Evolutionary conservation across 345 rosid genomes (phyloP).

Genomic region (Boechera stricta): DNA sequence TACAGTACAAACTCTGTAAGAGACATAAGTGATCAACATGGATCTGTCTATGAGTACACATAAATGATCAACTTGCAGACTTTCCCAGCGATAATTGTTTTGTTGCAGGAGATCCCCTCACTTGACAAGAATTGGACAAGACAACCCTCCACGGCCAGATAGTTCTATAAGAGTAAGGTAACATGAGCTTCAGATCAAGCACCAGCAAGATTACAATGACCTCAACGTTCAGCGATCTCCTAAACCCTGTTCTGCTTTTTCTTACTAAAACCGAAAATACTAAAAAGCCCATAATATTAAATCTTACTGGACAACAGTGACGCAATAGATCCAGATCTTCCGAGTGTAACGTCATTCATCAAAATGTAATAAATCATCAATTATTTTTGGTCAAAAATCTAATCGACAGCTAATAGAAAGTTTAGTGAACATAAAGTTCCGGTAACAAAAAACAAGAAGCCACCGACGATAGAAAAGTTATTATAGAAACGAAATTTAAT

Average conservation of each 20-base stretch:
- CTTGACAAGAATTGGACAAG: too few species aligned
- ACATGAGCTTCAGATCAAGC: background rate
- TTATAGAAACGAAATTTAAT: conserved; percentile 43
- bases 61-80: too few species aligned
- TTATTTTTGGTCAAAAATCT: background rate
- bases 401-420: conserved; percentile 13
- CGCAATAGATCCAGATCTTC: conserved; percentile 2
- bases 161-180: background rate
- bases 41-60: too few species aligned
- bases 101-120: too few species aligned
- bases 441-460: conserved; percentile 11
- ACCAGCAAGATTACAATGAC: background rate
- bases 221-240: background rate
- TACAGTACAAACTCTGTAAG: too few species aligned
- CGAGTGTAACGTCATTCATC: conserved; percentile 10
- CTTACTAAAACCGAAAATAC: background rate
- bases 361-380: conserved; percentile 4
- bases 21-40: too few species aligned
- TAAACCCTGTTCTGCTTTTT: background rate
- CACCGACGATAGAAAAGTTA: conserved; percentile 43
- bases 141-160: too few species aligned
- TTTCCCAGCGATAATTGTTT: too few species aligned
- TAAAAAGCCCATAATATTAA: background rate
- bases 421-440: background rate
- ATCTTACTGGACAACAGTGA: background rate